Percentiles rank a stretch among this genome's conserved stretches.
Evolutionary conservation across 176 grass and related monocot genomes (phyloP).

Genomic region (Zizania latifolia): DNA sequence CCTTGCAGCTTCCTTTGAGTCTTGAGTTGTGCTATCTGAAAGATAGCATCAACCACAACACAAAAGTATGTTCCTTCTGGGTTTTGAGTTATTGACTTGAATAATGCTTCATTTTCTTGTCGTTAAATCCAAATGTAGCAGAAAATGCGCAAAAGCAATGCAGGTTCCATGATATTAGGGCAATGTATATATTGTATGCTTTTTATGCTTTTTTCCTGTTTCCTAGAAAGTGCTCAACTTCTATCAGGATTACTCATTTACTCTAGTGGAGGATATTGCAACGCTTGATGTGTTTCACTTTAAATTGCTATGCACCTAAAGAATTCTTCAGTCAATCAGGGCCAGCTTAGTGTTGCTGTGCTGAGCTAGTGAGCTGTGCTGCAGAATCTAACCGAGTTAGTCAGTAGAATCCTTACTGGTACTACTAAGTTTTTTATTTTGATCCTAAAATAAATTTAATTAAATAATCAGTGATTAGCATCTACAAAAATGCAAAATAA

Average conservation of each 20-base stretch:
- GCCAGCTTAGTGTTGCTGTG: neutral
- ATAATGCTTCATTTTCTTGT: constrained; percentile 15
- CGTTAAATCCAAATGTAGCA: neutral
- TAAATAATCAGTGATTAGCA: neutral
- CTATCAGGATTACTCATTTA: neutral
- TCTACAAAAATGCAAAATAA: neutral
- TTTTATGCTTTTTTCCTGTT: neutral
- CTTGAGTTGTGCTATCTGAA: constrained; percentile 82
- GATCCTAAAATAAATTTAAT: neutral
- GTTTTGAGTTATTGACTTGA: neutral
- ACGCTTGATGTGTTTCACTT: neutral
- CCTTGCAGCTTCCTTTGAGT: constrained; percentile 80
- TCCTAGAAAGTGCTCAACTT: constrained; percentile 6
- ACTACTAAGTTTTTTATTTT: neutral
- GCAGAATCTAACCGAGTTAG: neutral
- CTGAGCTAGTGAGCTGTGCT: neutral
- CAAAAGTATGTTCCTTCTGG: constrained; percentile 43
- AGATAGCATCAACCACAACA: constrained; percentile 54
- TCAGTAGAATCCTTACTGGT: neutral
- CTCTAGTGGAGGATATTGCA: neutral
- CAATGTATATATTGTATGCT: neutral
- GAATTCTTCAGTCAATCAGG: neutral
- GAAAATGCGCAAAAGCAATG: neutral
- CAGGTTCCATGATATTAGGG: constrained; percentile 6
- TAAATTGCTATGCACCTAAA: neutral